Evolutionary conservation across 192 early-diverging fungal genomes (phyloP).

Genomic region (Diversispora eburnea): DNA sequence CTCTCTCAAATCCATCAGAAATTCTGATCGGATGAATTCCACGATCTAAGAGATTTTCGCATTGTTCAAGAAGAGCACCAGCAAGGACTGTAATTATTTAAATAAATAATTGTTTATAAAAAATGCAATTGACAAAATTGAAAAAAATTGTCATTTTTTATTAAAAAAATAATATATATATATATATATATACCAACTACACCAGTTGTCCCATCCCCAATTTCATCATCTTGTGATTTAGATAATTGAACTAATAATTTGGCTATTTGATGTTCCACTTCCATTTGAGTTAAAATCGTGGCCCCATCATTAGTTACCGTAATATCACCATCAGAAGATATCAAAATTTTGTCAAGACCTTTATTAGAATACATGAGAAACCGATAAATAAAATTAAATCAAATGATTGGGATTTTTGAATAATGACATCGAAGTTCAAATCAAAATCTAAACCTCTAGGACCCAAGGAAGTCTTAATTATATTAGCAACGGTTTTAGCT

Average conservation of each 20-base stretch:
- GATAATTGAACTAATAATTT: constrained; percentile 96
- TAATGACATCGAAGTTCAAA: background rate
- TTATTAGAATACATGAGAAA: background rate
- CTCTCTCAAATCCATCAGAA: constrained; percentile 96
- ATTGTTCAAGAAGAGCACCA: constrained; percentile 95
- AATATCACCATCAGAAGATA: constrained; percentile 99
- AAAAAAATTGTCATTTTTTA: background rate
- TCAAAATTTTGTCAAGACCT: constrained; percentile 99
- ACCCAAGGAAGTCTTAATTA: constrained; percentile 97
- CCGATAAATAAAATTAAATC: too few relatives aligned
- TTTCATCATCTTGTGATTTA: constrained; percentile 99
- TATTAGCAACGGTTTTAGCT: constrained; percentile 94
- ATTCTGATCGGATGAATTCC: constrained; percentile 99
- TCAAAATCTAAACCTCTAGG: constrained; percentile 72
- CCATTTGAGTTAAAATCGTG: constrained; percentile 97
- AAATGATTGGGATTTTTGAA: too few relatives aligned
- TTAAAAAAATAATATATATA: too few relatives aligned
- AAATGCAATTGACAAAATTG: background rate
- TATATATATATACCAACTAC: constrained; percentile 88
- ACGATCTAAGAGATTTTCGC: constrained; percentile 88
- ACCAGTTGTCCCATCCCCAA: constrained; percentile 99
- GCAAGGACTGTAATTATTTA: constrained; percentile 72
- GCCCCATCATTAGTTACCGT: constrained; percentile 99
- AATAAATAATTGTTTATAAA: background rate
- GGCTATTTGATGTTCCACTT: constrained; percentile 98